Evolutionary conservation across 345 rosid genomes (phyloP), one percentile per base, ranked within the genome.

Genomic region (Populus davidiana): DNA sequence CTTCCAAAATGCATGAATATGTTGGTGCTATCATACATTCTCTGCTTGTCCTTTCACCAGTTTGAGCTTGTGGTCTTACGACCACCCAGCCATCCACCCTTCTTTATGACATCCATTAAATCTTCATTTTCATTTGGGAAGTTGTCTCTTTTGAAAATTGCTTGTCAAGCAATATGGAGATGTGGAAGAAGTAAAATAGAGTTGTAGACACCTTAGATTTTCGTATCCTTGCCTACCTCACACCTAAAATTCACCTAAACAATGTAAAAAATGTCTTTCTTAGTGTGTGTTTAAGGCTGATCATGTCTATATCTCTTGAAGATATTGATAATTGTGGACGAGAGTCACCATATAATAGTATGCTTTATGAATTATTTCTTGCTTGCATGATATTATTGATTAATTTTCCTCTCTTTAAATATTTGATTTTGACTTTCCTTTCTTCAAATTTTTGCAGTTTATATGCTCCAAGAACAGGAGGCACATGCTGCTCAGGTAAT

Each of bases 401-500:
- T 31, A n/a, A 49, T 25, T 68, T 71, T n/a, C 23, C 3, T 3
- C 8, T 10, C 43, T 54, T 1, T 65, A 23, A 33, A 77, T 69
- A 8, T 67, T 11, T 59, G 38, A 33, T 65, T 21, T 36, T 72
- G 43, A 73, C 63, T 70, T 69, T 69, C 66, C 39, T n/a, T 27
- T 68, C 41, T 70, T 83, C 73, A 44, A 72, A 3, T 76, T 78
- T 38, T 73, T 82, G 81, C 74, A 96, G 99, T 87, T 71, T 91
- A 80, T 81, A 89, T 88, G 95, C 84, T 96, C 77, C 97, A 91
- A 84, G 98, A 96, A 49, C 97, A 93, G 75, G 97, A 96, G 74
- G 98, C 83, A 54, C 88, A 85, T 81, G 98, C 99, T 80, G 94
- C 93, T 71, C 94, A 92, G 99, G 98, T 96, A 87, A 43, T 73